phyloP scores from a whole-genome alignment of 495 filamentous ascomycete species.

The Aspergillus heteromorphus region DNA sequence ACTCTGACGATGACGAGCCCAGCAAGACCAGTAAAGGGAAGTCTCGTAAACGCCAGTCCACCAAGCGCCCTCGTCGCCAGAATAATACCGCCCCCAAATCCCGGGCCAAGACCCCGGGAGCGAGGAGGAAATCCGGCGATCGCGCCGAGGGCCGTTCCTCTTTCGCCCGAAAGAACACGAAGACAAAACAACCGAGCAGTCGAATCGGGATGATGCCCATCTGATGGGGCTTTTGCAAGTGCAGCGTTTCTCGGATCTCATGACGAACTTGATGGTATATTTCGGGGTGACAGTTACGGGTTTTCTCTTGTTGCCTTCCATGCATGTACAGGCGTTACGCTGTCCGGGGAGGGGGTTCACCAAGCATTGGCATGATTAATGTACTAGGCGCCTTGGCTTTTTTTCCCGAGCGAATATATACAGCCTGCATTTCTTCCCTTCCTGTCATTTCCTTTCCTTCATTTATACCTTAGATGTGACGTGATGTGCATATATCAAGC shows the following conservation, averaged over 20 bases:
- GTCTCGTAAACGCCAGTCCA: slow-evolving; percentile 24
- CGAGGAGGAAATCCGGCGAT: slow-evolving; percentile 23
- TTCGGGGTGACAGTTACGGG: slow-evolving; percentile 9
- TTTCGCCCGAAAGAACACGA: slow-evolving; percentile 23
- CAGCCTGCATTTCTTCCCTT: background rate
- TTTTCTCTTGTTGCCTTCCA: slow-evolving; percentile 11
- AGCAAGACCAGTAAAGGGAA: slow-evolving; percentile 18
- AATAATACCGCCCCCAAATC: slow-evolving; percentile 19
- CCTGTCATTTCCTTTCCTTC: too few species aligned
- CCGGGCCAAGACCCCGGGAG: slow-evolving; percentile 21
- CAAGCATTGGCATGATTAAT: background rate
- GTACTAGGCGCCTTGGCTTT: background rate
- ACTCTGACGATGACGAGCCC: slow-evolving; percentile 21
- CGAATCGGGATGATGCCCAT: slow-evolving; percentile 46
- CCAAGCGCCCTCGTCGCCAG: slow-evolving; percentile 29
- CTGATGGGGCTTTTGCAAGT: slow-evolving; percentile 19
- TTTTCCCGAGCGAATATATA: slow-evolving; percentile 2
- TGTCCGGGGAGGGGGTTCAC: slow-evolving; percentile 1
- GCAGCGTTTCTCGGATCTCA: slow-evolving; percentile 3
- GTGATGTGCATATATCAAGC: background rate
- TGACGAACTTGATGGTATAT: slow-evolving; percentile 21
- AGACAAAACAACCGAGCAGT: slow-evolving; percentile 28
- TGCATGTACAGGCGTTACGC: slow-evolving; percentile 17
- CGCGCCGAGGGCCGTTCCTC: slow-evolving; percentile 23
- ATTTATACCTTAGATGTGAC: background rate